A percentile compares a stretch with the other conserved stretches of the same genome.
Evolutionary conservation across 2,329 filamentous ascomycete species (phyloP).

Genomic region (Oidium heveae): DNA sequence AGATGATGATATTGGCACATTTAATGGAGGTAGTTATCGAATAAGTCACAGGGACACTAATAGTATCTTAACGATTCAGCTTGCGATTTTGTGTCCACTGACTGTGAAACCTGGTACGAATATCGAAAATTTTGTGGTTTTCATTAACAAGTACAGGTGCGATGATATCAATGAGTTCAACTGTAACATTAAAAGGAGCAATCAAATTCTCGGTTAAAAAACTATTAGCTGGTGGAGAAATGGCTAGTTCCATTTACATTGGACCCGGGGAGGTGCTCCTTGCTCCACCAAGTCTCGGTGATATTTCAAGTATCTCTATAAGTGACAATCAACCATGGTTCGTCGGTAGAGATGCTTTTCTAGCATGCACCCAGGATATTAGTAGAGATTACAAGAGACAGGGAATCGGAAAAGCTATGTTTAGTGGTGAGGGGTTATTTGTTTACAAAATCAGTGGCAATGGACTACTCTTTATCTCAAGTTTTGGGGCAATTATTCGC

Average conservation of each 20-base stretch:
- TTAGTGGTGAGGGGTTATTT: conserved; percentile 78
- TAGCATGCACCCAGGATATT: conserved; percentile 70
- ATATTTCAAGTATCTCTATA: conserved; percentile 59
- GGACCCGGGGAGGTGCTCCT: conserved; percentile 79
- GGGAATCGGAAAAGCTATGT: conserved; percentile 69
- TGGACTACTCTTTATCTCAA: conserved; percentile 72
- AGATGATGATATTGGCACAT: conserved; percentile 75
- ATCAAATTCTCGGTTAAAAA: conserved; percentile 83
- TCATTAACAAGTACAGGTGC: conserved; percentile 24
- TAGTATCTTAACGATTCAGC: conserved; percentile 65
- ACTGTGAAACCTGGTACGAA: conserved; percentile 44
- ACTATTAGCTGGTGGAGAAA: conserved; percentile 57
- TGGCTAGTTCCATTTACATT: conserved; percentile 55
- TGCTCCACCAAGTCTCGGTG: conserved; percentile 56
- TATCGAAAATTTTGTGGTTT: background rate
- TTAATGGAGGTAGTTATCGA: conserved; percentile 85
- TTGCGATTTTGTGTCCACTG: conserved; percentile 72
- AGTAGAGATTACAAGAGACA: conserved; percentile 73
- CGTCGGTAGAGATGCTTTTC: conserved; percentile 64
- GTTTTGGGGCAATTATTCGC: conserved; percentile 80
- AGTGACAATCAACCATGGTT: conserved; percentile 52
- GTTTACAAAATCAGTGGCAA: conserved; percentile 64
- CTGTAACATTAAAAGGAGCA: conserved; percentile 57
- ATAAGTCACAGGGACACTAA: conserved; percentile 85
- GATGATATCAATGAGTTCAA: conserved; percentile 90